Conservation (phyloP, 2,329 filamentous ascomycete species). For the Penicillium sp. region DNA sequence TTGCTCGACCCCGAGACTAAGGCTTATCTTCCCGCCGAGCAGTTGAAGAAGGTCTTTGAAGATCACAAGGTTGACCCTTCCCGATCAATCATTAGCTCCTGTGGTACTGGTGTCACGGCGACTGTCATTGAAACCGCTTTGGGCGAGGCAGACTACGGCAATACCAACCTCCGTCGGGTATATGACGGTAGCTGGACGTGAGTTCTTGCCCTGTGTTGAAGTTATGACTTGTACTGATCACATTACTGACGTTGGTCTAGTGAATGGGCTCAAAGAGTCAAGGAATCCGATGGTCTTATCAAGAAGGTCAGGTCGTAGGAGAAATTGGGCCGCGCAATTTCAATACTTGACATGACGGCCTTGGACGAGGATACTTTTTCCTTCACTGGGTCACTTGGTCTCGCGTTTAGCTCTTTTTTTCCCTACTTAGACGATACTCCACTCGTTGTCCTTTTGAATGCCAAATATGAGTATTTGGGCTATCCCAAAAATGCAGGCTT, state of each 20-base stretch:
- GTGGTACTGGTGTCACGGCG: conserved; percentile 92
- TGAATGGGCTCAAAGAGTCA: conserved; percentile 55
- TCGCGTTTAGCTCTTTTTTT: not conserved
- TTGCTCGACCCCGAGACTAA: conserved; percentile 84
- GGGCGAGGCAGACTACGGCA: conserved; percentile 73
- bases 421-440: conserved; percentile 5
- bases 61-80: conserved; percentile 75
- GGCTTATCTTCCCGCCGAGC: conserved; percentile 69
- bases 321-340: not conserved
- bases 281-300: conserved; percentile 50
- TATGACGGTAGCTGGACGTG: conserved; percentile 99
- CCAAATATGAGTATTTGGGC: not conserved
- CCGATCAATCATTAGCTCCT: conserved; percentile 82
- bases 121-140: conserved; percentile 87
- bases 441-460: not conserved
- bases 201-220: conserved; percentile 48
- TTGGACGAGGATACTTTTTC: not conserved
- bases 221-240: not conserved
- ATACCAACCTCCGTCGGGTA: conserved; percentile 67
- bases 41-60: conserved; percentile 75
- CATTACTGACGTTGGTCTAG: conserved; percentile 26
- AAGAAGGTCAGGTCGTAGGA: conserved; percentile 35
- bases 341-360: not conserved
- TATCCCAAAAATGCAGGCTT: not conserved
- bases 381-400: not conserved